Percentiles rank a stretch among this genome's conserved stretches.
Conservation (phyloP, 805 yeast species). For the Lachancea quebecensis region DNA sequence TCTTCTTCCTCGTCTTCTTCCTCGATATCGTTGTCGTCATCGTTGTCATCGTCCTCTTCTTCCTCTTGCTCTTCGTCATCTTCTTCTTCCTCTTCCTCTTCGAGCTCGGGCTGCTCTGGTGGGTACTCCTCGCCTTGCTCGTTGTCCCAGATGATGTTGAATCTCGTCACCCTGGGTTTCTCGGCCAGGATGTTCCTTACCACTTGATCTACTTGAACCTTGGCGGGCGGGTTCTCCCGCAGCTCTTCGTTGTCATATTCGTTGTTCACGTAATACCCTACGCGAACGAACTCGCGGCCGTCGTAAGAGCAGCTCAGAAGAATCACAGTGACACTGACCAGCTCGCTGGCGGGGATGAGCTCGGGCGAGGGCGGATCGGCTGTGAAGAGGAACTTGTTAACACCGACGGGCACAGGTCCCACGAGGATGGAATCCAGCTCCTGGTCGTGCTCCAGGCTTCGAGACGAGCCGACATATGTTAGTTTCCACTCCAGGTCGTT, state of each 20-base stretch:
- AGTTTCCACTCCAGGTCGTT: conserved; percentile 93
- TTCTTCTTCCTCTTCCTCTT: conserved; percentile 58
- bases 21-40: conserved; percentile 38
- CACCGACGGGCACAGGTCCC: conserved; percentile 98
- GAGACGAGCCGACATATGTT: conserved; percentile 93
- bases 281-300: conserved; percentile 91
- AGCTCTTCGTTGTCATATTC: conserved; percentile 92
- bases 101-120: conserved; percentile 65
- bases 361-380: conserved; percentile 98
- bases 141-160: conserved; percentile 95
- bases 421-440: conserved; percentile 93
- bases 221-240: conserved; percentile 87
- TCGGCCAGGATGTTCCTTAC: conserved; percentile 93
- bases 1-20: conserved; percentile 42
- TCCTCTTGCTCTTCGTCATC: conserved; percentile 51
- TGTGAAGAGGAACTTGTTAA: conserved; percentile 82
- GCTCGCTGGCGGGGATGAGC: conserved; percentile 89
- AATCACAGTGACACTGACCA: conserved; percentile 92
- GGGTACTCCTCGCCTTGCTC: conserved; percentile 64
- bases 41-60: conserved; percentile 38
- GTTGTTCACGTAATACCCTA: conserved; percentile 95
- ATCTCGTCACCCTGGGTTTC: conserved; percentile 94
- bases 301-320: conserved; percentile 87
- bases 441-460: conserved; percentile 93
- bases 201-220: conserved; percentile 89